Conservation (phyloP, 306 rosid genomes). For the Quercus rubra region DNA sequence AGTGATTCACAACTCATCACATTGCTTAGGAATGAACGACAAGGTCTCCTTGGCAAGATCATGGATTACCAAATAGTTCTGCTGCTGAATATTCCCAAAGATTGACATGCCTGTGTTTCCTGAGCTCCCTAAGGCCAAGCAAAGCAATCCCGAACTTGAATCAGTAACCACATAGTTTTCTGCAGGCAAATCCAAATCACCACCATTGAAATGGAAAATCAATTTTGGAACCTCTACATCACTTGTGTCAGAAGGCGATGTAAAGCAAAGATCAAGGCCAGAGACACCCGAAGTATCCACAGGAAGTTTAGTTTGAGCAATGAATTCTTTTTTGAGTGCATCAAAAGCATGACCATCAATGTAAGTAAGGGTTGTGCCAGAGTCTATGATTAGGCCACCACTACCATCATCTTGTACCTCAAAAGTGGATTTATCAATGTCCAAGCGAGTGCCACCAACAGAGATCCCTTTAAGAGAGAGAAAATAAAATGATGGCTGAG, state of each 20-base stretch:
- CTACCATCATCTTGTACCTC: slow-evolving; percentile 52
- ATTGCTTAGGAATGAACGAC: slow-evolving; percentile 34
- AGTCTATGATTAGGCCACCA: slow-evolving; percentile 84
- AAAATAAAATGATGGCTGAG: slow-evolving; percentile 70
- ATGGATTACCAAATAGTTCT: slow-evolving; percentile 50
- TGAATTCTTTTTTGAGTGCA: slow-evolving; percentile 47
- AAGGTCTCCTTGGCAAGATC: slow-evolving; percentile 38
- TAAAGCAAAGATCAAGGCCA: slow-evolving; percentile 73
- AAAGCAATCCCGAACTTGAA: slow-evolving; percentile 44
- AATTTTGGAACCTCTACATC: slow-evolving; percentile 54
- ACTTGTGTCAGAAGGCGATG: slow-evolving; percentile 32
- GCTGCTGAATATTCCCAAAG: slow-evolving; percentile 57
- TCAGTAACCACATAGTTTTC: slow-evolving; percentile 67
- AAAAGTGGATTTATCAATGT: slow-evolving; percentile 45
- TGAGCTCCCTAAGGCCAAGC: slow-evolving; percentile 71
- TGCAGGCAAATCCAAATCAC: slow-evolving; percentile 62
- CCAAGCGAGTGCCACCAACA: slow-evolving; percentile 48
- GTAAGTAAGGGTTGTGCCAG: slow-evolving; percentile 81
- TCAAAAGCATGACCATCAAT: slow-evolving; percentile 43
- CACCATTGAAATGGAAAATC: slow-evolving; percentile 64
- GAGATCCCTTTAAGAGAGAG: slow-evolving; percentile 77
- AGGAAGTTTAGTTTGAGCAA: slow-evolving; percentile 44
- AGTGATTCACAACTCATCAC: slow-evolving; percentile 31
- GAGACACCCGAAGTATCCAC: slow-evolving; percentile 35
- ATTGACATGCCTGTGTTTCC: slow-evolving; percentile 55